Evolutionary conservation across 169 alveolate species (phyloP), one percentile per base, ranked within the genome.

Genomic region (Plasmodium ovale): DNA sequence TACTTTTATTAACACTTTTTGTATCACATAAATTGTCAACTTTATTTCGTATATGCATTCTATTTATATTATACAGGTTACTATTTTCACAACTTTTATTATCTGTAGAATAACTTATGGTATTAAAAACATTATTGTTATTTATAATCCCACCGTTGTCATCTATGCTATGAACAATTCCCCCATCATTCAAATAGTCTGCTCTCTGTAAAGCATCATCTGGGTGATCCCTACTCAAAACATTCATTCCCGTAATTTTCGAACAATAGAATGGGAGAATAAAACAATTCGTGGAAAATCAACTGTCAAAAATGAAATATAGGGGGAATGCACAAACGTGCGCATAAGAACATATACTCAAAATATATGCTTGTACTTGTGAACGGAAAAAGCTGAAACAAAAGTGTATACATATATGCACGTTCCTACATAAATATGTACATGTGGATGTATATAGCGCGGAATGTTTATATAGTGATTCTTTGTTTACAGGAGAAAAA

Each of bases 161-260:
- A 23, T 54, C 16, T 62, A 44, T 53, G n/a, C 33, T 19, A 47
- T 47, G 39, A 25, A 7, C 21, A 53, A 47, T 62, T 9, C 42
- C 62, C 14, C 29, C 77, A n/a, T 77, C 54, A 49, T 62, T 77
- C 25, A 77, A 60, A 47, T 25, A 77, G 21, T 77, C 67, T 12
- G 19, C 29, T 77, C 60, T 62, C 39, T 60, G 35, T 49, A 77
- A 33, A 51, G 47, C n/a, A 25, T 1, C n/a, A 44, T 42, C 25
- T 21, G 74, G 27, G 33, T 47, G n/a, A 62, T 64, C 68, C 37
- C 62, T 77, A 25, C 68, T 62, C 49, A 77, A 60, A 51, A 49
- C 72, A 74, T 37, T 42, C 88, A 62, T 77, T 44, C 19, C 44
- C 33, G 27, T 25, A 44, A 56, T 14, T 56, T 12, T 37, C 23